Evolutionary conservation across 1,284 basidiomycete species (phyloP).

Genomic region (Cryptococcus sp.): DNA sequence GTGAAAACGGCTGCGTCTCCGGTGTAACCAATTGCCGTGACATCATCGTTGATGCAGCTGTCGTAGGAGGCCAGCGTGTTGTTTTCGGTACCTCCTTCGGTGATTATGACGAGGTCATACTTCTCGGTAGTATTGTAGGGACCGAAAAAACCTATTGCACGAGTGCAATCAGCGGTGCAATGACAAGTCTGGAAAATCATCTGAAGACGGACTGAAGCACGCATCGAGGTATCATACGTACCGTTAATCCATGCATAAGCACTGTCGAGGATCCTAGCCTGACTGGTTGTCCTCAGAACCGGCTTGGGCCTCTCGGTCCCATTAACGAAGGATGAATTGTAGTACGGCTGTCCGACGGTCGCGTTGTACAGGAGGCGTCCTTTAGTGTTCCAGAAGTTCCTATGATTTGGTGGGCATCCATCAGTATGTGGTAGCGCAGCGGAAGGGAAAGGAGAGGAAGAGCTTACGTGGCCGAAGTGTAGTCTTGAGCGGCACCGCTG

Average conservation of each 20-base stretch:
- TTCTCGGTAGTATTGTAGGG: slow-evolving; percentile 6
- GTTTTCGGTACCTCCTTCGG: slow-evolving; percentile 18
- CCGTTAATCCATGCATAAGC: slow-evolving; percentile 13
- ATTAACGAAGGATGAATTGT: slow-evolving; percentile 9
- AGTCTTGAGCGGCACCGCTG: slow-evolving; percentile 11
- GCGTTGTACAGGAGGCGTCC: slow-evolving; percentile 19
- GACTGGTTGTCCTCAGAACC: slow-evolving; percentile 6
- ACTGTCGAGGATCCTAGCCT: slow-evolving; percentile 12
- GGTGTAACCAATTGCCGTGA: slow-evolving; percentile 8
- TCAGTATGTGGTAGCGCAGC: not conserved
- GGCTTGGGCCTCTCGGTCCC: slow-evolving; percentile 8
- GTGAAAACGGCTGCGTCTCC: slow-evolving; percentile 18
- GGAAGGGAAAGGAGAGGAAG: not conserved
- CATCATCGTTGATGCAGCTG: slow-evolving; percentile 15
- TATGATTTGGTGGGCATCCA: not conserved
- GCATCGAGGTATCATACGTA: not conserved
- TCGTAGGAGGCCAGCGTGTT: slow-evolving; percentile 21
- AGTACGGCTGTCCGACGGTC: slow-evolving; percentile 12
- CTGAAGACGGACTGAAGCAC: not conserved
- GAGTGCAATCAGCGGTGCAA: not conserved
- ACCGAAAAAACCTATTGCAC: slow-evolving; percentile 7
- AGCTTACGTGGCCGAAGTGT: slow-evolving; percentile 10
- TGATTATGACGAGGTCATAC: slow-evolving; percentile 12
- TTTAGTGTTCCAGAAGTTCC: slow-evolving; percentile 6
- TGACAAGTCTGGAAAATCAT: no score